phyloP scores from a whole-genome alignment of 2,329 filamentous ascomycete species.

The Fusarium robinianum region DNA sequence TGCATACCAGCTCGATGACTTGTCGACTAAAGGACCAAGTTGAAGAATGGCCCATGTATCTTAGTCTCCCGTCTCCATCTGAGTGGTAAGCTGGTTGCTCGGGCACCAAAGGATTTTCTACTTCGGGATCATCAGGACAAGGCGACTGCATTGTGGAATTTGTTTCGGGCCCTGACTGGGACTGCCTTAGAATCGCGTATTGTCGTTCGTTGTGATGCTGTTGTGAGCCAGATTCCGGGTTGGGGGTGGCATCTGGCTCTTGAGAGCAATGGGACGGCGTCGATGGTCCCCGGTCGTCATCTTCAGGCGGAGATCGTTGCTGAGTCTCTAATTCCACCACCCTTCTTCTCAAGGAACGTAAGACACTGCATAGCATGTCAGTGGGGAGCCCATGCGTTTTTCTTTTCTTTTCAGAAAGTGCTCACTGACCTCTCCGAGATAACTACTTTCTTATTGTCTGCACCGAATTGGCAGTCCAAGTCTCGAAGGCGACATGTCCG shows the following conservation, averaged over 20 bases:
- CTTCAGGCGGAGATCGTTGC: neutral
- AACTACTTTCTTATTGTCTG: conserved; percentile 7
- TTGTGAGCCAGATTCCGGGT: too few relatives aligned
- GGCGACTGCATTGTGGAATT: neutral
- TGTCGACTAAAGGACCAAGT: conserved; percentile 17
- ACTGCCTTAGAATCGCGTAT: neutral
- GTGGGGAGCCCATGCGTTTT: too few relatives aligned
- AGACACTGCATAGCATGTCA: too few relatives aligned
- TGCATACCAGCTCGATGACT: conserved; percentile 5
- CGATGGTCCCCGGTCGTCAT: neutral
- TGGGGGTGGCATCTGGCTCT: too few relatives aligned
- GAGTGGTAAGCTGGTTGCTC: conserved; percentile 10
- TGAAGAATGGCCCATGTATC: conserved; percentile 14
- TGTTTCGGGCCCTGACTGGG: neutral
- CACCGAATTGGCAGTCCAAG: conserved; percentile 6
- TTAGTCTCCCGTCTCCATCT: conserved; percentile 5
- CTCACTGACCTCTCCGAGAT: conserved; percentile 7
- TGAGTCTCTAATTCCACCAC: neutral
- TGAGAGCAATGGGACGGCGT: too few relatives aligned
- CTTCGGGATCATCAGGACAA: conserved; percentile 1
- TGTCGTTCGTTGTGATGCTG: neutral
- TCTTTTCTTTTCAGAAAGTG: too few relatives aligned
- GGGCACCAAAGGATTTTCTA: conserved; percentile 7
- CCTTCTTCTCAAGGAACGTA: conserved; percentile 2
- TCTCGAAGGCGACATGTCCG: conserved; percentile 3